A percentile compares a stretch with the other conserved stretches of the same genome.
Conservation (phyloP, 2,329 filamentous ascomycete genomes). For the Thyridium curvatum region DNA sequence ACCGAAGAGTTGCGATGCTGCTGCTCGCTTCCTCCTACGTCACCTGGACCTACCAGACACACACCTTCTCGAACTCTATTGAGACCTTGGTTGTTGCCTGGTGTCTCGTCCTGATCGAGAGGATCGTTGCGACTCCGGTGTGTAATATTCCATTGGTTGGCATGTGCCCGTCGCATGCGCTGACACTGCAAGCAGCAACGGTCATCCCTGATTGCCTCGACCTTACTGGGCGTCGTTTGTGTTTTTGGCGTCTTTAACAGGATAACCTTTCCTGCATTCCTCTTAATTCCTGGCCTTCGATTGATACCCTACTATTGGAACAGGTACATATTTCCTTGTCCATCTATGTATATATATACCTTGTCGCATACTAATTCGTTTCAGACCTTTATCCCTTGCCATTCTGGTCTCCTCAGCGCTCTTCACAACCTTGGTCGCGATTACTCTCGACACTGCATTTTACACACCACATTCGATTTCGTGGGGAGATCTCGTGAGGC, state of each 20-base stretch:
- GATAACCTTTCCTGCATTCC: constrained; percentile 92
- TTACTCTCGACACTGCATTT: constrained; percentile 80
- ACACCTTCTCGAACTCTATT: constrained; percentile 96
- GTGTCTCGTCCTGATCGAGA: constrained; percentile 85
- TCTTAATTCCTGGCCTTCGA: constrained; percentile 76
- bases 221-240: constrained; percentile 71
- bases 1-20: constrained; percentile 67
- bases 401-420: constrained; percentile 60
- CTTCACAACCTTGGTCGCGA: constrained; percentile 63
- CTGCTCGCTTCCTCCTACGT: constrained; percentile 95
- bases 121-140: constrained; percentile 76
- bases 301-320: constrained; percentile 79
- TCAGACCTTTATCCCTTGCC: constrained; percentile 53
- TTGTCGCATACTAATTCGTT: constrained; percentile 9
- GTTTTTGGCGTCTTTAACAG: constrained; percentile 92
- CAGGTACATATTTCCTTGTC: constrained; percentile 49
- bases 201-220: constrained; percentile 69
- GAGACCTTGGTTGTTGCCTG: constrained; percentile 91
- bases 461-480: constrained; percentile 61
- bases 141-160: no score
- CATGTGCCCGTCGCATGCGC: no score
- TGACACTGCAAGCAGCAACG: constrained; percentile 48
- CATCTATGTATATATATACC: constrained; percentile 1
- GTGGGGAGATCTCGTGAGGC: constrained; percentile 55
- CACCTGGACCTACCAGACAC: constrained; percentile 97